Evolutionary conservation across 2,329 filamentous ascomycete species (phyloP).

Genomic region (Fusarium dlaminii): DNA sequence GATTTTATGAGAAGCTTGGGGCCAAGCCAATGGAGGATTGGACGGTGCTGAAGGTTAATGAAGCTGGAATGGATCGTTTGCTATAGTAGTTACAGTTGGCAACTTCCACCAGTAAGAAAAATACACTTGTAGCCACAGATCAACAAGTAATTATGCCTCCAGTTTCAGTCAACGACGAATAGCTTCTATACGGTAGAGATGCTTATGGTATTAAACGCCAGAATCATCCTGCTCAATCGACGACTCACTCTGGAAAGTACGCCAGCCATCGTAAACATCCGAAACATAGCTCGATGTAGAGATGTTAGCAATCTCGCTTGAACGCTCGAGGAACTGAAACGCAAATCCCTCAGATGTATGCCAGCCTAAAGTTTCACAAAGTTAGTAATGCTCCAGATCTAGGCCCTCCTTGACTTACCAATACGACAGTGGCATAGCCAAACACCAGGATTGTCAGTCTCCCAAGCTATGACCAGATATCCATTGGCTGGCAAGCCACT

Average conservation of each 20-base stretch:
- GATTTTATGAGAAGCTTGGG: slow-evolving; percentile 4
- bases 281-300: slow-evolving; percentile 5
- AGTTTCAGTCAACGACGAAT: background rate
- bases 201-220: background rate
- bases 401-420: background rate
- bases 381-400: background rate
- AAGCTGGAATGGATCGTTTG: background rate
- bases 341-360: slow-evolving; percentile 8
- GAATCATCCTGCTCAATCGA: slow-evolving; percentile 2
- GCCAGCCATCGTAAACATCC: slow-evolving; percentile 9
- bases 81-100: background rate
- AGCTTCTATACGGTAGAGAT: background rate
- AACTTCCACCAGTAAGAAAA: fast-evolving
- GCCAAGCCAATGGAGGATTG: background rate
- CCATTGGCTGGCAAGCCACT: slow-evolving; percentile 50
- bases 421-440: slow-evolving; percentile 64
- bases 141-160: no score
- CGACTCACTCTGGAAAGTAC: background rate
- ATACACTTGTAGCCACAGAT: background rate
- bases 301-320: background rate
- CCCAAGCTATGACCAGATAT: slow-evolving; percentile 60
- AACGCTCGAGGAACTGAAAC: slow-evolving; percentile 5
- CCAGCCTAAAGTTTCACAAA: background rate
- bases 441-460: slow-evolving; percentile 59
- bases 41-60: slow-evolving; percentile 2